Conservation (phyloP, 139 green algal genomes). For the Chlorella sorokiniana region DNA sequence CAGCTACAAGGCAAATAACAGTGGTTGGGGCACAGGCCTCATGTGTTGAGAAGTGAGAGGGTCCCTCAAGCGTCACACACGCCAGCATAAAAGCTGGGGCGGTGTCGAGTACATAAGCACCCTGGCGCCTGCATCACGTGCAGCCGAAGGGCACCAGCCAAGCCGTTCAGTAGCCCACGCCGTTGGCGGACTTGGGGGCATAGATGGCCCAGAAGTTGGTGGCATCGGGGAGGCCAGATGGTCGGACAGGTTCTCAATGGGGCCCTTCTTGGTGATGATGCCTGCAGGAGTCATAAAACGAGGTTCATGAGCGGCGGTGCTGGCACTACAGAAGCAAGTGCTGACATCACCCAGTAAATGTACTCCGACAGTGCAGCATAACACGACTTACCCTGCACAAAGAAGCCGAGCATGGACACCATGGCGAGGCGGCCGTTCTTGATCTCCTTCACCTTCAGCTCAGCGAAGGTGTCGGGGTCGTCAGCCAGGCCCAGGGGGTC, state of each 20-base stretch:
- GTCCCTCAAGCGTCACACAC: too few relatives aligned
- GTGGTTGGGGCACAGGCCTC: too few relatives aligned
- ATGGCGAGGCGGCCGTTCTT: constrained; percentile 88
- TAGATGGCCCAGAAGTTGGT: constrained; percentile 13
- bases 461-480: constrained; percentile 84
- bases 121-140: too few relatives aligned
- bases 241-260: constrained; percentile 74
- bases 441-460: constrained; percentile 88
- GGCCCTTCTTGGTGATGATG: constrained; percentile 72
- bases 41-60: too few relatives aligned
- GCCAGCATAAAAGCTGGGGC: too few relatives aligned
- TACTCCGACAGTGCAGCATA: neutral
- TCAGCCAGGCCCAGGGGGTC: constrained; percentile 96
- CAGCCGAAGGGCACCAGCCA: too few relatives aligned
- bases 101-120: too few relatives aligned
- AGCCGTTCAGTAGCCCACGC: too few relatives aligned
- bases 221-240: constrained; percentile 59
- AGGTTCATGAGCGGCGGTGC: too few relatives aligned
- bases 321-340: neutral
- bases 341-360: neutral
- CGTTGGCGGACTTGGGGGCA: neutral
- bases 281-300: constrained; percentile 26
- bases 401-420: constrained; percentile 79
- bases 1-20: too few relatives aligned
- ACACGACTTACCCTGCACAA: constrained; percentile 35